Base-by-base conservation (phyloP, 2,329 filamentous ascomycete species). In the Tolypocladium amazonense region DNA sequence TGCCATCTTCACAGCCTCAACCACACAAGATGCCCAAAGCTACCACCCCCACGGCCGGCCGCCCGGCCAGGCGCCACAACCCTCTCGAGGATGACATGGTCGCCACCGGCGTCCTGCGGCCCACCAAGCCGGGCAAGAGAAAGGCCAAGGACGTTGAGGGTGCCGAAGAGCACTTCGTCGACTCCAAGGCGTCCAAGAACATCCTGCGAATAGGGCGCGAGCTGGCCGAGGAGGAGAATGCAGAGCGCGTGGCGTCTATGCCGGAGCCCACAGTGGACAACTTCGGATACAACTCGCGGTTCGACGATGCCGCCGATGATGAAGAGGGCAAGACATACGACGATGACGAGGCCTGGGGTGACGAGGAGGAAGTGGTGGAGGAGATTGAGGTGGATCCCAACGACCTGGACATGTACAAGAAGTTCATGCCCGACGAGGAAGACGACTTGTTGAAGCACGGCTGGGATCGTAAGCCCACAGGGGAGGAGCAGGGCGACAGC, bases 201-300 rank as follows among this genome's bases (percentile, higher is more conserved):
- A 99, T 99, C 71, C 72, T 99, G 62, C 85, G 89, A 65, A 90
- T 97, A 67, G 93, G 93, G 59, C 89, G 92, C 68, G 90, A 96
- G 70, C 79, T 99, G 18, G 88, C 86, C 18, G 90, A 94, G 50
- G 93, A 97, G 72, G 90, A 93, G 59, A 67, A 76, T 65, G 71
- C 76, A 27, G 69, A 69, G 54, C 68, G 64, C 65, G 65, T 76
- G 1, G 56, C 60, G 11, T 50, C 54, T 62, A 72, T 76, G 25
- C 70, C 74, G 1, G 87, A 71, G 59, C 66, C 70, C 0, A 71
- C 67, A 8, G 64, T 75, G 33, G 73, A 88, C 66, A 71, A 64
- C 84, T 97, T 96, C 70, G 85, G 88, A 63, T 93, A 95, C 68
- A 88, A 92, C 65, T 87, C 87, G 58, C 82, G 91, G 66, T 86